A percentile compares a stretch with the other conserved stretches of the same genome.
phyloP scores from a whole-genome alignment of 2,329 filamentous ascomycete genomes.

The Pezicula radicicola region DNA sequence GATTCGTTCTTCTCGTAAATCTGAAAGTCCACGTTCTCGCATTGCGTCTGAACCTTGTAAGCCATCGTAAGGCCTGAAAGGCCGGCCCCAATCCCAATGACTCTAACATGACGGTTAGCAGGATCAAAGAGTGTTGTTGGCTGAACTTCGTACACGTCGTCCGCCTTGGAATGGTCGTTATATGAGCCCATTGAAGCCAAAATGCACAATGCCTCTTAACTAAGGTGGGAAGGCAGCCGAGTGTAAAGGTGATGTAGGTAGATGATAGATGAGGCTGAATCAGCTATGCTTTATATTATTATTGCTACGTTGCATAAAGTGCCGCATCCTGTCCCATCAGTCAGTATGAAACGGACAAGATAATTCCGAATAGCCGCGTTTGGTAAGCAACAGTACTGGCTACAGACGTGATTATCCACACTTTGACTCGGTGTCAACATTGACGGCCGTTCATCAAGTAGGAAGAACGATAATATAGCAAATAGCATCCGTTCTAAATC shows the following conservation, averaged over 20 bases:
- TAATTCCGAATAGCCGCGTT: not conserved
- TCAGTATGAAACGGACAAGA: not conserved
- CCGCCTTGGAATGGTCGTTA: not conserved
- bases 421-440: no score
- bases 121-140: not conserved
- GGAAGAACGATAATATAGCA: no score
- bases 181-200: not conserved
- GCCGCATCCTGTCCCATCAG: not conserved
- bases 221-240: not conserved
- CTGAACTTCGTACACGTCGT: not conserved
- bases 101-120: not conserved
- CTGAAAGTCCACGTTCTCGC: not conserved
- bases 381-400: no score
- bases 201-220: not conserved
- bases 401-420: no score
- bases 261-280: not conserved
- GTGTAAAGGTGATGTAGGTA: not conserved
- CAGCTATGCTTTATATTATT: not conserved
- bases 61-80: not conserved
- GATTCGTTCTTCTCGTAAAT: constrained; percentile 24
- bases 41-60: not conserved
- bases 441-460: no score
- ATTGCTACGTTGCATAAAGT: not conserved
- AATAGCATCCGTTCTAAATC: no score
- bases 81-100: not conserved